Conservation (phyloP, 768 basidiomycete species). For the Pulveroboletus sp. region DNA sequence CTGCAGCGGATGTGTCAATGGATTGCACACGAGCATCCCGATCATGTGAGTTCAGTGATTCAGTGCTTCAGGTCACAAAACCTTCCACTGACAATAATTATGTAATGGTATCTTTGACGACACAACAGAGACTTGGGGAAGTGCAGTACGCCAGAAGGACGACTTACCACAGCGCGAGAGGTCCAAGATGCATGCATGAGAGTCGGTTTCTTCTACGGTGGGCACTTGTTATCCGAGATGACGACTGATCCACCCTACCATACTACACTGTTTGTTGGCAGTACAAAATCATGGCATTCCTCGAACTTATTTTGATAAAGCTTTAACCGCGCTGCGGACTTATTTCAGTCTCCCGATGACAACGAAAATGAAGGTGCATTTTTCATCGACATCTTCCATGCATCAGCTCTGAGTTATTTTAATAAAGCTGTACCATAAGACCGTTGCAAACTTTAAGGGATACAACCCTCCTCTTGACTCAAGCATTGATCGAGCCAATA, state of each 20-base stretch:
- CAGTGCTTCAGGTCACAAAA: too few species aligned
- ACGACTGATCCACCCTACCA: background rate
- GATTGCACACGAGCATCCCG: too few species aligned
- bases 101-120: background rate
- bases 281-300: slow-evolving; percentile 80
- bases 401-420: background rate
- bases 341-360: slow-evolving; percentile 69
- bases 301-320: slow-evolving; percentile 42
- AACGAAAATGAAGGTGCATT: slow-evolving; percentile 61
- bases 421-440: slow-evolving; percentile 63
- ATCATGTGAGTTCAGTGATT: slow-evolving; percentile 18
- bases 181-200: slow-evolving; percentile 75
- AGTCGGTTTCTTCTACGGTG: slow-evolving; percentile 86
- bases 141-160: slow-evolving; percentile 26
- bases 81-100: too few species aligned
- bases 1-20: too few species aligned
- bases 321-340: slow-evolving; percentile 46
- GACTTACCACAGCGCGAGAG: slow-evolving; percentile 47
- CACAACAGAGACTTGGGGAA: slow-evolving; percentile 19
- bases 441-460: slow-evolving; percentile 72
- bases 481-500: slow-evolving; percentile 66
- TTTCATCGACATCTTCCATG: background rate
- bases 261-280: slow-evolving; percentile 30
- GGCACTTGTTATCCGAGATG: slow-evolving; percentile 2
- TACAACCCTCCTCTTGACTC: slow-evolving; percentile 68